Base-by-base conservation (phyloP, 768 basidiomycete species). In the Tulasnella sp. region DNA sequence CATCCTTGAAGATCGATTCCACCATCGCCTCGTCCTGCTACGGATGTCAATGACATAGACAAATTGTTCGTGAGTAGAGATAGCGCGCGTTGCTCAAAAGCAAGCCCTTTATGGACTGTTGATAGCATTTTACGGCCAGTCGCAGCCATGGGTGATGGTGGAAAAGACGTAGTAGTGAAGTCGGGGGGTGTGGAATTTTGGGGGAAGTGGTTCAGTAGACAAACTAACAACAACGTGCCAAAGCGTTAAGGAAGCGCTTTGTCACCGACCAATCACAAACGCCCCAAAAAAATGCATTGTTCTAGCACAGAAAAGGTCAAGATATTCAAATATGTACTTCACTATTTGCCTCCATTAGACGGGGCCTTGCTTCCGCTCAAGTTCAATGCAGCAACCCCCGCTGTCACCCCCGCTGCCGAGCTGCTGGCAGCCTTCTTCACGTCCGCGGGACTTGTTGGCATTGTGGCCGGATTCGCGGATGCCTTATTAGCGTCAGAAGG, bases 1-100 rank as follows among this genome's bases (percentile, higher is more conserved):
- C 94, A 96, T 20, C 96, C 96, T 75, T 91, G 83, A 29, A 97
- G 86, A 84, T 98, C 96, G 61, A 98, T 86, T 0, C 96, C 96
- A 5, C 95, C 94, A 83, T 97, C 96, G n/a, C 89, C 87, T 81
- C 87, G 90, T n/a, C 95, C 94, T 5, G 95, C 95, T 20, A 96
- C 90, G 73, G 90, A 89, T 70, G 84, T 86, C 5, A 96, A 87
- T 1, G 90, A 87, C 95, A 97, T 98, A 46, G 92, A 93, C 72
- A 96, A 85, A 70, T 89, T 83, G 2, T 87, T 83, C 48, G 89
- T 88, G 5, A 95, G 87, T 6, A 94, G 81, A 11, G 84, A 82
- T 37, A 91, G 87, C 0, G 91, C 90, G 1, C 91, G 89, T 39
- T 88, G 83, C 83, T 98, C 95, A 82, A 95, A 98, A 0, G 89